Conservation (phyloP, 2,329 filamentous ascomycete species). For the Colletotrichum navitas region DNA sequence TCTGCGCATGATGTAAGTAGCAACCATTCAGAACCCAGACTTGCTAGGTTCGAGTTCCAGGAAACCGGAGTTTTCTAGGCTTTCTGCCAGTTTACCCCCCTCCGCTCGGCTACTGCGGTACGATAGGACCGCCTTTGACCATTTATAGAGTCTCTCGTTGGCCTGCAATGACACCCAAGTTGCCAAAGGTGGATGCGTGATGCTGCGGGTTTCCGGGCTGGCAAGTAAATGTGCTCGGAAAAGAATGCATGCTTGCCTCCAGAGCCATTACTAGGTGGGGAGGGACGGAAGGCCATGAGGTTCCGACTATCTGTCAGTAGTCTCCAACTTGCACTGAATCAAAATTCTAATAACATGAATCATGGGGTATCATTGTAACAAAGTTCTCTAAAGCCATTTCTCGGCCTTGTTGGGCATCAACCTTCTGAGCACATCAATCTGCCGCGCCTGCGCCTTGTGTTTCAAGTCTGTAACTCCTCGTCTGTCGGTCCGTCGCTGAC, state of each 20-base stretch:
- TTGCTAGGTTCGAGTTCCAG: too few species aligned
- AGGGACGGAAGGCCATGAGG: not conserved
- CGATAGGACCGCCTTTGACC: not conserved
- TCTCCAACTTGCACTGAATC: not conserved
- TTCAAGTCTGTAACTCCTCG: conserved; percentile 73
- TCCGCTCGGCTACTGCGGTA: too few species aligned
- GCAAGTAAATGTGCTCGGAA: not conserved
- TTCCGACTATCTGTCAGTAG: not conserved
- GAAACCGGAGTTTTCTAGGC: too few species aligned
- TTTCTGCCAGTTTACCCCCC: too few species aligned
- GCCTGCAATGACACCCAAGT: not conserved
- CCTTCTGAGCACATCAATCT: conserved; percentile 75
- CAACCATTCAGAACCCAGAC: too few species aligned
- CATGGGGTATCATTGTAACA: conserved; percentile 32
- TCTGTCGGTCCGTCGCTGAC: conserved; percentile 68
- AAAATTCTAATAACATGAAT: not conserved
- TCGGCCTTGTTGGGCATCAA: conserved; percentile 72
- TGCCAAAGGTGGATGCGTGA: not conserved
- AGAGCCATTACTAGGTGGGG: not conserved
- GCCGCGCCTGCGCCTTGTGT: conserved; percentile 73
- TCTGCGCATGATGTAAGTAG: too few species aligned
- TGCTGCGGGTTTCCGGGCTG: not conserved
- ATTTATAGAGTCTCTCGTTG: not conserved
- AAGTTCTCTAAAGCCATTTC: conserved; percentile 36
- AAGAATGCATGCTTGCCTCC: not conserved